Evolutionary conservation across 2,329 filamentous ascomycete genomes (phyloP), one percentile per base, ranked within the genome.

Genomic region (Xylogone sp.): DNA sequence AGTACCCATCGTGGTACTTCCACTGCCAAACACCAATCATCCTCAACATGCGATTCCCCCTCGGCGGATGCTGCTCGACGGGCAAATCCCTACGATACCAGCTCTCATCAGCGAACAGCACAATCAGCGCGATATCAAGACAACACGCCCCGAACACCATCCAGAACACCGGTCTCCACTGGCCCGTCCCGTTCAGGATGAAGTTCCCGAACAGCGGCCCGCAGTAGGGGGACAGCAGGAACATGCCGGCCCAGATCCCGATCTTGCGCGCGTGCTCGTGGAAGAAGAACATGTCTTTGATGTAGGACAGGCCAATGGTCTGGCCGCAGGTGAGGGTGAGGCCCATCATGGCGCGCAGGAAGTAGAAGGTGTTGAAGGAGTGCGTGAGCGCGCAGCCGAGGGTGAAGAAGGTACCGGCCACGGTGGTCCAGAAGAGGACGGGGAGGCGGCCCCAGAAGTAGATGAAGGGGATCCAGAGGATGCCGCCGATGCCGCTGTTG

Each of bases 201-300:
- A 52, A 52, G 31, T 52, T 52, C 4, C 34, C 67, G n/a, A 76
- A 59, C 2, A 75, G 62, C 1, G 75, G 74, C 1, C 74, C 74
- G 53, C 71, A 61, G 57, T 74, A 79, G 49, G 68, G 77, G 16
- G 62, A 65, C 22, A 69, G 46, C 43, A 71, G 65, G 50, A 71
- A 66, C 20, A 61, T 63, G 8, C 62, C 64, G 57, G 72, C 72
- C 73, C 73, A 76, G 43, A 76, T 65, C 46, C 74, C 74, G 53
- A 76, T 77, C 61, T 76, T 76, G 21, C 73, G 64, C 1, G 74
- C 73, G 39, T 77, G 68, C 53, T 82, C 72, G 57, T 83, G 79
- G 62, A 81, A 79, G 68, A 80, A 82, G 67, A 80, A 83, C 45
- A 74, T 59, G 45, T 73, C 72, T 13, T 69, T 70, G 47, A 74